Evolutionary conservation across 192 early-diverging fungal genomes (phyloP).

Genomic region (Ambispora gerdemannii): DNA sequence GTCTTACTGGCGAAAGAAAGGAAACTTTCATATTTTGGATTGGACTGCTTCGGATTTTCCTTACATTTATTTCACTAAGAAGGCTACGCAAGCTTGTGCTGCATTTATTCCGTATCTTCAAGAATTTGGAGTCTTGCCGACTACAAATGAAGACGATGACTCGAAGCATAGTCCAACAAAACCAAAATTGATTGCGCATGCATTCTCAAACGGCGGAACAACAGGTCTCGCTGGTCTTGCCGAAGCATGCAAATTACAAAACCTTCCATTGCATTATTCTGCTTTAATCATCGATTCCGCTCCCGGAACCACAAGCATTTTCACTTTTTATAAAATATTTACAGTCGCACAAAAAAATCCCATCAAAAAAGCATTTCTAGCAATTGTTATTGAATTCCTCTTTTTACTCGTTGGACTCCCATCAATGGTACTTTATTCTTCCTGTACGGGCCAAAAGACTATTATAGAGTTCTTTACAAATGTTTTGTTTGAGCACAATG

Average conservation of each 20-base stretch:
- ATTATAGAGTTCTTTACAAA: background rate
- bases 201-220: background rate
- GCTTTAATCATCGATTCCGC: conserved; percentile 1
- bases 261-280: background rate
- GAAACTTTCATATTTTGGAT: conserved; percentile 6
- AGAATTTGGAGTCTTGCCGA: background rate
- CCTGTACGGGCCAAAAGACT: background rate
- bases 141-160: background rate
- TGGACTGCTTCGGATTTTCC: background rate
- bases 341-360: background rate
- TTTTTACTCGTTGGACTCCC: background rate
- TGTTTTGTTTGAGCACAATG: background rate
- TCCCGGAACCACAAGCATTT: background rate
- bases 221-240: background rate
- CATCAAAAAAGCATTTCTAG: background rate
- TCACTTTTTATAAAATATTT: background rate
- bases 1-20: conserved; percentile 5
- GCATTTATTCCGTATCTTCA: background rate
- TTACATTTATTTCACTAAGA: background rate
- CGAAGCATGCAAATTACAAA: background rate
- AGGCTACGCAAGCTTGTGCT: background rate
- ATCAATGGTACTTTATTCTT: background rate
- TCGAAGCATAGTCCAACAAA: background rate
- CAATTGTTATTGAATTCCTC: background rate
- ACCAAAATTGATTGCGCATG: conserved; percentile 2